Conservation (phyloP, 108 stramenopile genomes). For the Parietichytrium sp. region DNA sequence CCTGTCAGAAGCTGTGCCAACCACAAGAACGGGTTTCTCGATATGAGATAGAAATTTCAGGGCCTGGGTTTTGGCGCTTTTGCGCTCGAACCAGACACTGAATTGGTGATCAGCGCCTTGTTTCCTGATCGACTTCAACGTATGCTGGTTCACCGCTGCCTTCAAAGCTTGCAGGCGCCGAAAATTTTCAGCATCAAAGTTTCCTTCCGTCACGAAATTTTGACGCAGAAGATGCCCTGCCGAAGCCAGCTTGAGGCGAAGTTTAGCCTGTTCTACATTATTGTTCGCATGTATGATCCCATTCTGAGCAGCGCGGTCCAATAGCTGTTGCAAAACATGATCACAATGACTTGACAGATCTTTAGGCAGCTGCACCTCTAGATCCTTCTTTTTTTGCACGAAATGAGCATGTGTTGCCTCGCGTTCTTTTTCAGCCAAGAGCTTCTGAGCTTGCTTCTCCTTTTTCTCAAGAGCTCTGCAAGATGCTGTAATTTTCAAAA, state of each 20-base stretch:
- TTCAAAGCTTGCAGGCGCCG: neutral
- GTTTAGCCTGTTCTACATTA: neutral
- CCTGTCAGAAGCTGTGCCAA: neutral
- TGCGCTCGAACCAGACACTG: neutral
- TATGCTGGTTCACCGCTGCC: neutral
- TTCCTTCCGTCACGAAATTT: neutral
- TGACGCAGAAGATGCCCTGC: neutral
- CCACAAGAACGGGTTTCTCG: neutral
- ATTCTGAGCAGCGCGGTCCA: neutral
- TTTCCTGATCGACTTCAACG: too few species aligned
- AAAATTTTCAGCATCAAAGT: neutral
- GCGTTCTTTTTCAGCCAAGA: neutral
- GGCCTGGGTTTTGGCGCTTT: neutral
- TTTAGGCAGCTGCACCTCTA: neutral
- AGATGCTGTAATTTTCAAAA: neutral
- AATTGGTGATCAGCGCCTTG: slow-evolving; percentile 39
- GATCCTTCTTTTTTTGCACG: neutral
- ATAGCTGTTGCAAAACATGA: neutral
- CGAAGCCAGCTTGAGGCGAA: neutral
- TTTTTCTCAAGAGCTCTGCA: neutral
- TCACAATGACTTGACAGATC: neutral
- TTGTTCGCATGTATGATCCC: neutral
- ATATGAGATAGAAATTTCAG: neutral
- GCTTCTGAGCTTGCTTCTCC: too few species aligned
- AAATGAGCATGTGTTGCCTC: neutral